These are phyloP conservation scores for Rosa persica DNA, from an alignment of 306 rosid species.

Conservation along the genomic window DNA sequence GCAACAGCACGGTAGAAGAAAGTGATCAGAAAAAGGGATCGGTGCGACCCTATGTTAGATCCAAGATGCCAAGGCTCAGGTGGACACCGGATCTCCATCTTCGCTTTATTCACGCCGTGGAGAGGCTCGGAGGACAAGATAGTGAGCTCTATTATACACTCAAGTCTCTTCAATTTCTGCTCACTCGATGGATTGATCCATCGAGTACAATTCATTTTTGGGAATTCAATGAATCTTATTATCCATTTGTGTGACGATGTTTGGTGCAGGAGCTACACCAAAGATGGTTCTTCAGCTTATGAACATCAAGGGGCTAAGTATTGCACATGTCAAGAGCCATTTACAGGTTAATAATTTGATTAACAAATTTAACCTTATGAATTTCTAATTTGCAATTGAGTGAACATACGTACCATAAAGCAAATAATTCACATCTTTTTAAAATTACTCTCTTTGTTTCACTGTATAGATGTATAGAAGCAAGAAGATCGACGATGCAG, in stretches of 20 bases:
- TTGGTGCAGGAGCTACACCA: constrained; percentile 84
- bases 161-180: not conserved
- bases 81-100: constrained; percentile 96
- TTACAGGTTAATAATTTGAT: constrained; percentile 57
- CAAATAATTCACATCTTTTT: not conserved
- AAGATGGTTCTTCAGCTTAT: constrained; percentile 95
- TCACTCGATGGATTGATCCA: not conserved
- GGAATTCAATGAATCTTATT: not conserved
- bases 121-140: constrained; percentile 95
- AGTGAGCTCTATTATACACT: constrained; percentile 43
- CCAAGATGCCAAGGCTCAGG: constrained; percentile 82
- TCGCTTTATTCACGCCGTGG: constrained; percentile 84
- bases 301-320: constrained; percentile 88
- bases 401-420: not conserved
- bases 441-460: not conserved
- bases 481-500: constrained; percentile 72
- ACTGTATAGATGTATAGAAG: constrained; percentile 74
- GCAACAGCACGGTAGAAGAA: constrained; percentile 91
- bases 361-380: not conserved
- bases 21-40: constrained; percentile 48
- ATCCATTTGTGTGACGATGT: constrained; percentile 3
- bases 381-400: constrained; percentile 3
- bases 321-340: constrained; percentile 98
- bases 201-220: not conserved
- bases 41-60: constrained; percentile 91